These are phyloP conservation scores for Lathyrus tuberosus DNA, from an alignment of 306 rosid species.

Conservation along the genomic window DNA sequence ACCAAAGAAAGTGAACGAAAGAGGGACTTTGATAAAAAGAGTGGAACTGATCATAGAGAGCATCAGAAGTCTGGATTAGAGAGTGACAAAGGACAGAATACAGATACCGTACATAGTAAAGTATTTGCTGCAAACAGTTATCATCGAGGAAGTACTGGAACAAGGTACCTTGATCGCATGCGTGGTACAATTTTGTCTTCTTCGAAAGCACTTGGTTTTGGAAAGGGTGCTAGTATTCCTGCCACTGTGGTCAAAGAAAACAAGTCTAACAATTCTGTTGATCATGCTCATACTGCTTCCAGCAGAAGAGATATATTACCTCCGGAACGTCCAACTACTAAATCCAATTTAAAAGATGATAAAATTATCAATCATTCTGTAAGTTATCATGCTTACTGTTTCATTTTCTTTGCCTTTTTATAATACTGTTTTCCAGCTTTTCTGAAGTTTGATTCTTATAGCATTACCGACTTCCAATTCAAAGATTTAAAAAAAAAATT, in stretches of 20 bases:
- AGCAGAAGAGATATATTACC: slow-evolving; percentile 57
- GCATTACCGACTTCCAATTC: not conserved
- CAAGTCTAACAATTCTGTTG: slow-evolving; percentile 58
- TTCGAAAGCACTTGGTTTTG: slow-evolving; percentile 94
- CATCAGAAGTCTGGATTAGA: slow-evolving; percentile 65
- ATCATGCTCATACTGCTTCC: slow-evolving; percentile 58
- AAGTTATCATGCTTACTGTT: slow-evolving; percentile 49
- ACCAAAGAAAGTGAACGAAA: slow-evolving; percentile 78
- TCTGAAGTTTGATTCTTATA: slow-evolving; percentile 26
- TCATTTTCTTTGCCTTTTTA: slow-evolving; percentile 9
- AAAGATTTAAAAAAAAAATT: not conserved
- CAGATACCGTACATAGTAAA: slow-evolving; percentile 58
- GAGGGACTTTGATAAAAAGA: slow-evolving; percentile 68
- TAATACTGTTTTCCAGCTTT: slow-evolving; percentile 18
- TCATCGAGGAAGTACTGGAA: slow-evolving; percentile 69
- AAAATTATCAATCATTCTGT: slow-evolving; percentile 61
- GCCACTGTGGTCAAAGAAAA: slow-evolving; percentile 60
- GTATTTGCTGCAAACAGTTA: slow-evolving; percentile 50
- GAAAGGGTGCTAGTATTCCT: slow-evolving; percentile 57
- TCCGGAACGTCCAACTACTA: slow-evolving; percentile 59
- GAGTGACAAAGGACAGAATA: slow-evolving; percentile 56
- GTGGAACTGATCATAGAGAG: slow-evolving; percentile 66
- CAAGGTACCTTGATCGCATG: slow-evolving; percentile 95
- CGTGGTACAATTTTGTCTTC: slow-evolving; percentile 86
- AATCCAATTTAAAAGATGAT: slow-evolving; percentile 64